phyloP scores from a whole-genome alignment of 257 asterid species.

The Capsicum rhomboideum region DNA sequence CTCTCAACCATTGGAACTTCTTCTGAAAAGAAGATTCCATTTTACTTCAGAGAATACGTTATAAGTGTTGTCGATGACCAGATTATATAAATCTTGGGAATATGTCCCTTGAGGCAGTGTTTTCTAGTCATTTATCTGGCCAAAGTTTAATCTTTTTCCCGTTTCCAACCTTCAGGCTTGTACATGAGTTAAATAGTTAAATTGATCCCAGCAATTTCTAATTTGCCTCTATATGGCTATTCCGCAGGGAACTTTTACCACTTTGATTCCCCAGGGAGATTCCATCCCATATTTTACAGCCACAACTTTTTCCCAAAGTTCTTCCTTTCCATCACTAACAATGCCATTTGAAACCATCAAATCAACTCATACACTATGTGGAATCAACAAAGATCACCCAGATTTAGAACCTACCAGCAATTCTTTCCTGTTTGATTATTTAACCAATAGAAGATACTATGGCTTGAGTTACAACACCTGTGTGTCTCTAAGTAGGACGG shows the following conservation, averaged over 20 bases:
- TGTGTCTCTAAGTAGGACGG: not conserved
- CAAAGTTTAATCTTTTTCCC: not conserved
- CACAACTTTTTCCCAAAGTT: not conserved
- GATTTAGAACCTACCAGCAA: not conserved
- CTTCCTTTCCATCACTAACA: not conserved
- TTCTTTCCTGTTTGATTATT: not conserved
- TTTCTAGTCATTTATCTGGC: not conserved
- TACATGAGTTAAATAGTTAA: not conserved
- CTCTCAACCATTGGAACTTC: not conserved
- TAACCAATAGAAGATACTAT: not conserved
- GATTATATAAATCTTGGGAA: not conserved
- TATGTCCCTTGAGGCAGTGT: not conserved
- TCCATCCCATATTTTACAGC: not conserved
- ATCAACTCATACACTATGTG: not conserved
- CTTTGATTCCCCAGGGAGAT: not conserved
- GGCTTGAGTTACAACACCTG: not conserved
- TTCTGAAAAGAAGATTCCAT: not conserved
- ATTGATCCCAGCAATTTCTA: not conserved
- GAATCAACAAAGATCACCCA: not conserved
- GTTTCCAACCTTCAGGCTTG: not conserved
- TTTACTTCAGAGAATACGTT: not conserved
- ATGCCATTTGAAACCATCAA: not conserved
- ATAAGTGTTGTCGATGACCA: not conserved
- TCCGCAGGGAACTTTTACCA: not conserved
- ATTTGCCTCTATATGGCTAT: not conserved